These are phyloP conservation scores for Triangularia verruculosa DNA, from an alignment of 2,329 filamentous ascomycete species.

Conservation along the genomic window DNA sequence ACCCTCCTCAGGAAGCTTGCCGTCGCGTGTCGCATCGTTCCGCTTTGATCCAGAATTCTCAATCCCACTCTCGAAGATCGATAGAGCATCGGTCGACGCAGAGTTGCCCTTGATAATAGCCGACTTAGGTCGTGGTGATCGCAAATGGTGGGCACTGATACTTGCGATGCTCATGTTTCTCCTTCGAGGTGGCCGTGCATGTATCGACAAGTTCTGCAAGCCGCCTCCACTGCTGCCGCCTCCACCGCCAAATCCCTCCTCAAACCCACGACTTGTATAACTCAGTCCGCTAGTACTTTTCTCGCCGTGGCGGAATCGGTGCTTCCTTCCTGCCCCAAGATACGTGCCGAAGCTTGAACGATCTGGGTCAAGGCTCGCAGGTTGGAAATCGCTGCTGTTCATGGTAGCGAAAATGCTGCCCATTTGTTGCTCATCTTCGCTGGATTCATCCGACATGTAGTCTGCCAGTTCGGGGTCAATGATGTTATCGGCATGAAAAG, in stretches of 20 bases:
- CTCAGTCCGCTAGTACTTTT: conserved; percentile 71
- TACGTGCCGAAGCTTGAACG: conserved; percentile 70
- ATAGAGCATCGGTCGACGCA: conserved; percentile 50
- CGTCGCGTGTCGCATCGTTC: conserved; percentile 78
- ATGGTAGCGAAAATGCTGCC: conserved; percentile 72
- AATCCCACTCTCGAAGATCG: conserved; percentile 42
- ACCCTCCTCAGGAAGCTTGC: conserved; percentile 71
- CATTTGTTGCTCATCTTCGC: conserved; percentile 87
- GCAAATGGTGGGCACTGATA: conserved; percentile 61
- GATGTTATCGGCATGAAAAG: conserved; percentile 98
- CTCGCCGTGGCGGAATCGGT: conserved; percentile 69
- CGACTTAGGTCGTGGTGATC: conserved; percentile 67
- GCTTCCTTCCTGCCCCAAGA: conserved; percentile 70
- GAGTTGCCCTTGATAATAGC: conserved; percentile 56
- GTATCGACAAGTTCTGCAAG: conserved; percentile 55
- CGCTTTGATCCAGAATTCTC: conserved; percentile 57
- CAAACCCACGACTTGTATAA: conserved; percentile 65
- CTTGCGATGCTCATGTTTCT: conserved; percentile 85
- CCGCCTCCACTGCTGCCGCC: conserved; percentile 34
- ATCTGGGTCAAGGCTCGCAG: conserved; percentile 70
- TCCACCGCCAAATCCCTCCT: conserved; percentile 47
- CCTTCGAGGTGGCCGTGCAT: conserved; percentile 62
- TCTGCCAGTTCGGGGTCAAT: conserved; percentile 94
- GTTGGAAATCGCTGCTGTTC: conserved; percentile 62
- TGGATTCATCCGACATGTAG: conserved; percentile 94